A percentile compares a stretch with the other conserved stretches of the same genome.
These are phyloP conservation scores for Globisporangium cylindrosporum DNA, from an alignment of 352 stramenopile genomes.

Conservation along the genomic window DNA sequence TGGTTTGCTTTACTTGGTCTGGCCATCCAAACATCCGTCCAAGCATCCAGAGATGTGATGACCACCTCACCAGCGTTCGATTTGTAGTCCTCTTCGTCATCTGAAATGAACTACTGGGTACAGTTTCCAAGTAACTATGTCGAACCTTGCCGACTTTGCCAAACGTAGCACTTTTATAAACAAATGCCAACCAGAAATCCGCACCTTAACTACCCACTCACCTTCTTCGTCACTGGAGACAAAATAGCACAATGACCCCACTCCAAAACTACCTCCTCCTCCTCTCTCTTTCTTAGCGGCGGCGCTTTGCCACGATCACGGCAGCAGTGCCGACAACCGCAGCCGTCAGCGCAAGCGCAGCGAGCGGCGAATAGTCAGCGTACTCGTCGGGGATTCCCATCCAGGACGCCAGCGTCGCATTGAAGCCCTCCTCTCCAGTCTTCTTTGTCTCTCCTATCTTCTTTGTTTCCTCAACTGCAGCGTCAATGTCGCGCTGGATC, in stretches of 20 bases:
- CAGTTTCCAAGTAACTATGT: no score
- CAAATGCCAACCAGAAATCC: not conserved
- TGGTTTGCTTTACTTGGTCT: no score
- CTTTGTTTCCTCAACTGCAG: not conserved
- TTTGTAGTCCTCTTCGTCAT: no score
- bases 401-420: constrained; percentile 1
- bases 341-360: not conserved
- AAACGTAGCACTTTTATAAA: no score
- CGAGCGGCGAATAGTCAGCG: not conserved
- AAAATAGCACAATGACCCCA: not conserved
- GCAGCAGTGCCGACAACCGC: constrained; percentile 1
- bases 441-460: not conserved
- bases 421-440: not conserved
- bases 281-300: not conserved
- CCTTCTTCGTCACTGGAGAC: not conserved
- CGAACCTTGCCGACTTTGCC: no score
- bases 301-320: not conserved
- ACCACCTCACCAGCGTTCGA: no score
- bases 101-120: no score
- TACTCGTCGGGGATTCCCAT: constrained; percentile 1
- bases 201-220: not conserved
- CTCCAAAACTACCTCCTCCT: not conserved
- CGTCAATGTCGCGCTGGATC: constrained; percentile 54
- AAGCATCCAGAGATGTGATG: no score
- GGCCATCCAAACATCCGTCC: no score